Percentiles rank a stretch among this genome's conserved stretches.
These are phyloP conservation scores for Kodamaea nitidulidarum DNA, from an alignment of 805 yeast genomes.

Conservation along the genomic window DNA sequence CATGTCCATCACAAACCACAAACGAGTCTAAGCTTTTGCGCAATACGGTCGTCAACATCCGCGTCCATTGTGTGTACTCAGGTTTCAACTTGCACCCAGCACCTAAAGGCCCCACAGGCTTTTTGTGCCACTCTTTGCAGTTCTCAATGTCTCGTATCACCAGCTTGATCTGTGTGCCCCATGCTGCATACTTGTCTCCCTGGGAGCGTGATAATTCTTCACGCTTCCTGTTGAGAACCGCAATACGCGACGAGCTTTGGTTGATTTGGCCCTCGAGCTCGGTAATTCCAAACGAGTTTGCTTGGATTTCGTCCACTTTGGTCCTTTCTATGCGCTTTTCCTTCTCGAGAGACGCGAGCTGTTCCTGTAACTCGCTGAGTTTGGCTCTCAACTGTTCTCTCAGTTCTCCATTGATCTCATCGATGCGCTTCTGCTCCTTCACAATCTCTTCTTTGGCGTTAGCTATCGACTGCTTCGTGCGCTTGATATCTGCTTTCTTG, in stretches of 20 bases:
- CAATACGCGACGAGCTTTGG: conserved; percentile 11
- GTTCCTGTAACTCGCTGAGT: conserved; percentile 21
- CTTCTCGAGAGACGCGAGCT: conserved; percentile 14
- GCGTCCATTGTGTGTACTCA: conserved; percentile 53
- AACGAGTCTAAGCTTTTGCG: conserved; percentile 54
- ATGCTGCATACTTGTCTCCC: conserved; percentile 43
- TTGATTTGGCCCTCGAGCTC: conserved; percentile 22
- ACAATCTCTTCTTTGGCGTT: conserved; percentile 19
- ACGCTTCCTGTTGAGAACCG: conserved; percentile 6
- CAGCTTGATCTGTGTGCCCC: conserved; percentile 43
- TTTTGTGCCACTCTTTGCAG: conserved; percentile 32
- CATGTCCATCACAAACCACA: conserved; percentile 62
- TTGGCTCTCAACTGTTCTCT: conserved; percentile 27
- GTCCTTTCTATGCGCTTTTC: conserved; percentile 13
- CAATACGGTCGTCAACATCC: conserved; percentile 54
- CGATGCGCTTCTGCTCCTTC: conserved; percentile 37
- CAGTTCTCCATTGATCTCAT: conserved; percentile 41
- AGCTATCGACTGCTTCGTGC: conserved; percentile 9
- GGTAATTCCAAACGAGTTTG: conserved; percentile 19
- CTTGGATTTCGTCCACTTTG: conserved; percentile 5
- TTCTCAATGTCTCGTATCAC: conserved; percentile 41
- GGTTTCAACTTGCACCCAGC: conserved; percentile 50
- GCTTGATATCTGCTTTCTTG: conserved; percentile 14
- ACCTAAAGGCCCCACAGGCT: conserved; percentile 84
- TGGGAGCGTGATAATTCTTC: conserved; percentile 17